Evolutionary conservation across 495 filamentous ascomycete species (phyloP).

Genomic region (Trichoderma virens): DNA sequence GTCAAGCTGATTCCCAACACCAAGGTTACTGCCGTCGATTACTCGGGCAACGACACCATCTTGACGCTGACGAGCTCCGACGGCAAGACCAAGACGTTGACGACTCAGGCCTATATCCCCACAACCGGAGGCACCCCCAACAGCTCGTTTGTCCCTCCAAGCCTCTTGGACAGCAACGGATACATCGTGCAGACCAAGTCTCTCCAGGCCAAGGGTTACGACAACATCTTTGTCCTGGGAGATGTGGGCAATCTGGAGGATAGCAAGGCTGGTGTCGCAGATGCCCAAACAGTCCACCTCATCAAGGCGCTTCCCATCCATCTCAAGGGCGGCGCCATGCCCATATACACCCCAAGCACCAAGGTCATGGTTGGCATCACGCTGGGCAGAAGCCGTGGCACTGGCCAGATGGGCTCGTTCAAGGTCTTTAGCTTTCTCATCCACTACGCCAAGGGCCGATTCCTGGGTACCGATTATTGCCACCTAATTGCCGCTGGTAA

Average conservation of each 20-base stretch:
- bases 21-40: slow-evolving; percentile 17
- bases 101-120: slow-evolving; percentile 36
- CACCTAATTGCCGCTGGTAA: slow-evolving; percentile 8
- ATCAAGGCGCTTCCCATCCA: slow-evolving; percentile 22
- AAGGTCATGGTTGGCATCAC: slow-evolving; percentile 29
- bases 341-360: slow-evolving; percentile 18
- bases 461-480: slow-evolving; percentile 22
- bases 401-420: slow-evolving; percentile 42
- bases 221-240: slow-evolving; percentile 35
- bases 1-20: slow-evolving; percentile 23
- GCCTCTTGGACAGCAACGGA: slow-evolving; percentile 26
- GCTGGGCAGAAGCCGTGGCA: slow-evolving; percentile 38
- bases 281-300: slow-evolving; percentile 21
- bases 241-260: slow-evolving; percentile 28
- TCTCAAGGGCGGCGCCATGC: slow-evolving; percentile 12
- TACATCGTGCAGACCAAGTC: slow-evolving; percentile 27
- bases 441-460: slow-evolving; percentile 36
- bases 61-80: slow-evolving; percentile 19
- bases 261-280: slow-evolving; percentile 18
- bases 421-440: slow-evolving; percentile 37
- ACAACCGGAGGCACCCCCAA: slow-evolving; percentile 35
- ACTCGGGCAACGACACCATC: slow-evolving; percentile 16
- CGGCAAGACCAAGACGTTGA: slow-evolving; percentile 20
- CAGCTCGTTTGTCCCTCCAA: slow-evolving; percentile 28
- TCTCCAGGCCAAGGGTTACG: slow-evolving; percentile 26